Evolutionary conservation across 2,329 filamentous ascomycete species (phyloP), one percentile per base, ranked within the genome.

Genomic region (Pestalotiopsis sp.): DNA sequence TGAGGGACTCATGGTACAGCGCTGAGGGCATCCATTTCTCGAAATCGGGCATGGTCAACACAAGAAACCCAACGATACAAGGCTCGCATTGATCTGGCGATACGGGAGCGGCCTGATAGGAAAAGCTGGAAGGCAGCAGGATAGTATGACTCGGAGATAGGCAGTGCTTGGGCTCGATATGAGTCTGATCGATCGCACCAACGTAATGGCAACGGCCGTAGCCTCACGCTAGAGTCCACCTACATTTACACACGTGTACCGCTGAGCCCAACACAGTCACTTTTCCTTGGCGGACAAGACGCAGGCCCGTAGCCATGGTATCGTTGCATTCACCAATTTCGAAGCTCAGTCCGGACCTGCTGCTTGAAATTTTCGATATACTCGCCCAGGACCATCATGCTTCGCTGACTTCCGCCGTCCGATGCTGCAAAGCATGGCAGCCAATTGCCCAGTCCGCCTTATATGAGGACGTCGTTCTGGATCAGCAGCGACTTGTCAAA

Each of bases 401-500:
- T 14, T 49, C 41, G n/a, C 41, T 49, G 14, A 49, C 14, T 49
- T 49, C 41, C 14, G 58, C 66, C 39, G 20, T 56, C 52, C 45
- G 59, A 17, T 70, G 68, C 25, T 70, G 66, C 59, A 63, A 25
- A 36, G 67, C 67, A 45, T 70, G 68, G 68, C 62, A 23, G 27
- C 63, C 66, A 56, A 38, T 66, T 17, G 68, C 25, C 5, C 63
- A 41, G 59, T 66, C 58, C 20, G 63, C 66, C 63, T n/a, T 70
- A 23, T 70, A 70, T 20, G 45, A 60, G 66, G 68, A 70, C 27
- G 68, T 70, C 23, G 45, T 68, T 61, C 58, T 70, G 23, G 57
- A 23, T 56, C 14, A 61, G 5, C 17, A 36, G 20, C 63, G 52
- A 14, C 66, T 70, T 1, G 3, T 14, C 41, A 49, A 49, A n/a